phyloP scores from a whole-genome alignment of 2,329 filamentous ascomycete genomes.

The Trichoderma atrobrunneum region DNA sequence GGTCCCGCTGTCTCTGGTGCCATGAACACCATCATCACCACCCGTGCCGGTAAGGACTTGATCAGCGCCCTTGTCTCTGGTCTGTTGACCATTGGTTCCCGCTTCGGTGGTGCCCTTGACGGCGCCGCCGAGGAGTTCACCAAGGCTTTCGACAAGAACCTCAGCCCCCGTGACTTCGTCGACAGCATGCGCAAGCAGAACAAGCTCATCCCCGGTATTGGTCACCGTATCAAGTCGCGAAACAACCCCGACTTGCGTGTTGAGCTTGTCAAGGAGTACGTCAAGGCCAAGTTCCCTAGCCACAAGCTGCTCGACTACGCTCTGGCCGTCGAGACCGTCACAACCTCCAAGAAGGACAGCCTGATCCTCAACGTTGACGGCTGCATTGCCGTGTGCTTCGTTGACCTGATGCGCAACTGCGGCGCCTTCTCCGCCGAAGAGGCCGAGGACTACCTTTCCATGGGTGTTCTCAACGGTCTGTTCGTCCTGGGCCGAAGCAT shows the following conservation, averaged over 20 bases:
- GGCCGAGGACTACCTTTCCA: slow-evolving; percentile 96
- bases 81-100: slow-evolving; percentile 96
- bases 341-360: slow-evolving; percentile 99
- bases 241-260: slow-evolving; percentile 99
- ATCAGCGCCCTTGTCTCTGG: slow-evolving; percentile 93
- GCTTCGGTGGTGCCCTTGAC: slow-evolving; percentile 97
- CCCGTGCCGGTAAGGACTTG: slow-evolving; percentile 96
- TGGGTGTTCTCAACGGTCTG: slow-evolving; percentile 99
- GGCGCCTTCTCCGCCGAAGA: slow-evolving; percentile 95
- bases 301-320: slow-evolving; percentile 99
- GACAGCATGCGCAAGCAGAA: slow-evolving; percentile 99
- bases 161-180: slow-evolving; percentile 97
- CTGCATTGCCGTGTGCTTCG: slow-evolving; percentile 97
- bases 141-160: slow-evolving; percentile 95
- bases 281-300: slow-evolving; percentile 93
- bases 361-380: slow-evolving; percentile 99
- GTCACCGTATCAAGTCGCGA: slow-evolving; percentile 98
- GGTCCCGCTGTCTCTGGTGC: slow-evolving; percentile 97
- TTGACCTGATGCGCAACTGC: slow-evolving; percentile 95
- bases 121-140: slow-evolving; percentile 98
- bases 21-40: slow-evolving; percentile 99
- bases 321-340: slow-evolving; percentile 94
- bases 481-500: slow-evolving; percentile 97
- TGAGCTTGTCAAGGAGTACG: slow-evolving; percentile 98
- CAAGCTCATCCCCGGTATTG: slow-evolving; percentile 99